Base-by-base conservation (phyloP, 2,329 filamentous ascomycete species). In the Bipolaris oryzae region DNA sequence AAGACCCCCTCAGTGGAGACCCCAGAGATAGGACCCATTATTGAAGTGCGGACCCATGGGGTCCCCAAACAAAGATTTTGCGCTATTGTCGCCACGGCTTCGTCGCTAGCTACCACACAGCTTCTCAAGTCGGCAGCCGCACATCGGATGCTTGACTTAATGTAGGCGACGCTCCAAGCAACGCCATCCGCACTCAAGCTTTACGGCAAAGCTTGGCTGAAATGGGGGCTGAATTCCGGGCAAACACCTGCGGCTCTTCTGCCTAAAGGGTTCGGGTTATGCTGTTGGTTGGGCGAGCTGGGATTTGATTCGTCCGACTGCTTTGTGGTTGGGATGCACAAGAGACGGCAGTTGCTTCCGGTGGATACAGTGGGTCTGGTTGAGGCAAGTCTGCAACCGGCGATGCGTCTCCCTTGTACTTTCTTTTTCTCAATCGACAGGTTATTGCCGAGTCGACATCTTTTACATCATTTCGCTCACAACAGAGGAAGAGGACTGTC, bases 1-100 rank as follows among this genome's bases (percentile, higher is more conserved):
- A 48, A 51, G 53, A 52, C 48, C 41, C 53, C 47, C 25, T 28
- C 34, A 52, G 57, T 62, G 66, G 66, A 64, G 62, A 57, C 62
- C 60, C 64, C 64, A 44, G 66, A 62, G 34, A 16, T 18, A 49
- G 34, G 45, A 44, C 46, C 48, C 53, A 61, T 56, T 56, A 37
- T 48, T 33, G 38, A 16, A 15, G 37, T 38, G 15, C 10, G 37
- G 39, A 39, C 57, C 57, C 57, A 57, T 54, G 53, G 52, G 58
- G 55, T 50, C 48, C 42, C 25, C 25, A 21, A 37, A 49, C 56
- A 57, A 47, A 58, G 44, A 53, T 63, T 41, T n/a, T 34, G 35
- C 46, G 37, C 53, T 35, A 34, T 41, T 42, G 21, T 56, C 53
- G 48, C 46, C 42, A 46, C 53, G 9, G 42, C 50, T 43, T 45